Conservation (phyloP, 176 grass and related monocot genomes). For the Melocanna baccifera region DNA sequence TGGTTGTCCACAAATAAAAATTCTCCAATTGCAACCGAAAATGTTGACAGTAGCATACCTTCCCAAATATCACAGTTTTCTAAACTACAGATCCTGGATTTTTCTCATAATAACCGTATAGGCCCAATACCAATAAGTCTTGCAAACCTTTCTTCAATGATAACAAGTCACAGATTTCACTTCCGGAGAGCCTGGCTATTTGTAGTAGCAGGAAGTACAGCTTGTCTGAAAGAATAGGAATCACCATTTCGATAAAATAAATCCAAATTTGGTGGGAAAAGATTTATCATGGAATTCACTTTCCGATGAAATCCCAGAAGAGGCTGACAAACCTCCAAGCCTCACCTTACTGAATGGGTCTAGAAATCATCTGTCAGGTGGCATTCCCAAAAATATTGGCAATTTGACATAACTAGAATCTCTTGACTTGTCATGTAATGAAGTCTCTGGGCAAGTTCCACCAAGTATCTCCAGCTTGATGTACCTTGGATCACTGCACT, state of each 20-base stretch:
- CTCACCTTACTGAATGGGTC: neutral
- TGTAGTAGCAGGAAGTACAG: neutral
- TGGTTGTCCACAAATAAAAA: neutral
- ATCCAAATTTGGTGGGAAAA: neutral
- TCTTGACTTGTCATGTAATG: neutral
- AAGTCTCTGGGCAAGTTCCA: neutral
- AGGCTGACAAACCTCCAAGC: neutral
- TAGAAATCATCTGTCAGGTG: neutral
- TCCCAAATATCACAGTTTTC: neutral
- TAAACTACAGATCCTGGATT: neutral
- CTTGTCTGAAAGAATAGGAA: neutral
- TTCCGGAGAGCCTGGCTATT: neutral
- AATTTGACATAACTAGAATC: neutral
- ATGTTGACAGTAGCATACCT: neutral
- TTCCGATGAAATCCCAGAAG: neutral
- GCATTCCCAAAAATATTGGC: neutral
- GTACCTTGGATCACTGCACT: neutral
- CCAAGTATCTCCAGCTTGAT: neutral
- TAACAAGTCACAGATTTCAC: neutral
- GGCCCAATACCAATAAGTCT: neutral
- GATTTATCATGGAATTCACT: neutral
- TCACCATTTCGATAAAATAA: neutral
- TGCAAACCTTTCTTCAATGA: neutral
- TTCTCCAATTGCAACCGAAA: neutral
- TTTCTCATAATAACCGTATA: neutral